A percentile compares a stretch with the other conserved stretches of the same genome.
These are phyloP conservation scores for Theileria parva DNA, from an alignment of 169 alveolate species.

Conservation along the genomic window DNA sequence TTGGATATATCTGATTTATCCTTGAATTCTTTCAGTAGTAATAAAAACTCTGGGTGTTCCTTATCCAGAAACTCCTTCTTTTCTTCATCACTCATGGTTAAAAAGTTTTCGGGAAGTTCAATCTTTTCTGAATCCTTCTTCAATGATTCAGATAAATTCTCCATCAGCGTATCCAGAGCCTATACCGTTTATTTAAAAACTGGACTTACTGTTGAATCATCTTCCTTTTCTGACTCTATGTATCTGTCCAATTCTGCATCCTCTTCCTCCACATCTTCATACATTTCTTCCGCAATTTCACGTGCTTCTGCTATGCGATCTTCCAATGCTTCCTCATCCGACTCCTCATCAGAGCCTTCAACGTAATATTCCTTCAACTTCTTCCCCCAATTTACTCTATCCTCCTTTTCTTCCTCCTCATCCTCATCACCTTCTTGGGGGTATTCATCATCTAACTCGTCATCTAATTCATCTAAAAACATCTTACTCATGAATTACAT, in stretches of 20 bases:
- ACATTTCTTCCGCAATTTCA: slow-evolving; percentile 47
- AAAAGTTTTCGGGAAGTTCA: slow-evolving; percentile 46
- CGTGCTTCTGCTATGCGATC: slow-evolving; percentile 64
- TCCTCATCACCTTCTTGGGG: slow-evolving; percentile 42
- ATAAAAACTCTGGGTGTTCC: slow-evolving; percentile 65
- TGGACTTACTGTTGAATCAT: background rate
- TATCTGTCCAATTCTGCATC: slow-evolving; percentile 58
- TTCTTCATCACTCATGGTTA: slow-evolving; percentile 31
- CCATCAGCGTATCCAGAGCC: slow-evolving; percentile 39
- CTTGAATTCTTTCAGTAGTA: slow-evolving; percentile 58
- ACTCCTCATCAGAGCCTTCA: slow-evolving; percentile 54
- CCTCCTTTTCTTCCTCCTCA: slow-evolving; percentile 21
- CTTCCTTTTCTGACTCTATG: slow-evolving; percentile 44
- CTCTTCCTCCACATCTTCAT: slow-evolving; percentile 64
- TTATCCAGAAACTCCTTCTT: slow-evolving; percentile 26
- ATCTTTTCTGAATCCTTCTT: slow-evolving; percentile 13
- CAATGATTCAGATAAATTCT: slow-evolving; percentile 44
- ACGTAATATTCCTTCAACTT: slow-evolving; percentile 62
- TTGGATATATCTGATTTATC: slow-evolving; percentile 34
- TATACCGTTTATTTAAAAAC: background rate
- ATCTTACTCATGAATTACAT: background rate
- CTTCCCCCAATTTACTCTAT: slow-evolving; percentile 71
- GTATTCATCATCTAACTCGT: background rate
- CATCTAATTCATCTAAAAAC: slow-evolving; percentile 8
- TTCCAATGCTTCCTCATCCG: slow-evolving; percentile 63